A percentile compares a stretch with the other conserved stretches of the same genome.
phyloP scores from a whole-genome alignment of 2,329 filamentous ascomycete species.

The Arthrobotrys sphaeroides region DNA sequence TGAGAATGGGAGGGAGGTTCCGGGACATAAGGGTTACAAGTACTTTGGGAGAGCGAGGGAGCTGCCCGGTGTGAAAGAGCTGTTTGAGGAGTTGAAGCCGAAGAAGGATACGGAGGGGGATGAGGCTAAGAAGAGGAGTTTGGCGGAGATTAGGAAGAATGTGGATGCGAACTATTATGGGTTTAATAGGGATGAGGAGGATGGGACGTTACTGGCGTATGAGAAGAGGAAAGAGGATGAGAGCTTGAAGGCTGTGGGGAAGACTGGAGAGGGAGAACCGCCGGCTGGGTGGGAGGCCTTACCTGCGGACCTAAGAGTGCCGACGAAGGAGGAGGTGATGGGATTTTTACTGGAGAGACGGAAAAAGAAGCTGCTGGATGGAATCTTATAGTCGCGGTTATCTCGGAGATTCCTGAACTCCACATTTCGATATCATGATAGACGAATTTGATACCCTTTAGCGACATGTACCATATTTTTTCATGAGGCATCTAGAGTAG shows the following conservation, averaged over 20 bases:
- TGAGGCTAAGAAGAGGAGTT: constrained; percentile 63
- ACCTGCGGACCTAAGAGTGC: constrained; percentile 84
- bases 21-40: constrained; percentile 76
- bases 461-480: constrained; percentile 46
- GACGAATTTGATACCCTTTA: constrained; percentile 49
- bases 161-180: constrained; percentile 97
- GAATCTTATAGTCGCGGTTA: constrained; percentile 68
- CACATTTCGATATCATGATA: constrained; percentile 6
- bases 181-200: constrained; percentile 91
- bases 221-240: constrained; percentile 85
- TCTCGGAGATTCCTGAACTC: not conserved
- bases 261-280: constrained; percentile 67
- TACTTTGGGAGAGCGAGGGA: constrained; percentile 93
- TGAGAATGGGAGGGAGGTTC: constrained; percentile 76
- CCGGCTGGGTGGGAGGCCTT: constrained; percentile 82
- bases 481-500: not conserved
- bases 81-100: constrained; percentile 81
- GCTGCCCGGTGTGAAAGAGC: constrained; percentile 91
- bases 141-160: constrained; percentile 67
- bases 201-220: constrained; percentile 79
- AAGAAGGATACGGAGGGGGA: constrained; percentile 65
- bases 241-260: constrained; percentile 74
- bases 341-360: constrained; percentile 88
- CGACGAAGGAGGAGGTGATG: constrained; percentile 90
- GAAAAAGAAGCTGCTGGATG: constrained; percentile 83